Evolutionary conservation across 345 rosid genomes (phyloP).

Genomic region (Pelargonium nanum): DNA sequence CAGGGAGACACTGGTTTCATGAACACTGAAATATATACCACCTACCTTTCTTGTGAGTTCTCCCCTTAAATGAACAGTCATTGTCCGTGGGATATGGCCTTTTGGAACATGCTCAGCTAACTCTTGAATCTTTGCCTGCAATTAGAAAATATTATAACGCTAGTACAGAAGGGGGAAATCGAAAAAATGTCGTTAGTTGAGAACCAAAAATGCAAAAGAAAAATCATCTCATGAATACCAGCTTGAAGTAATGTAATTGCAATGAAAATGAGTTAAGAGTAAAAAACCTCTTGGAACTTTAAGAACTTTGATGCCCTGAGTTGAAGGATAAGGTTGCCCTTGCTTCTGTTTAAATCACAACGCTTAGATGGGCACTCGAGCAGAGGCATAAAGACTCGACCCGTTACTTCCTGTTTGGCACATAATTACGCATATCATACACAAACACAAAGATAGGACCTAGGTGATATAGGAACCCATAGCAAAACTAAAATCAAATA

Average conservation of each 20-base stretch:
- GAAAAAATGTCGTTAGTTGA: neutral
- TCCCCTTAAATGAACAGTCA: slow-evolving; percentile 95
- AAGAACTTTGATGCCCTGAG: slow-evolving; percentile 93
- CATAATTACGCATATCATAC: neutral
- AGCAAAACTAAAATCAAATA: neutral
- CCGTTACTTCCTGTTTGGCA: slow-evolving; percentile 65
- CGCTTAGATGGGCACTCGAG: slow-evolving; percentile 73
- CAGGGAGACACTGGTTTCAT: too few species aligned
- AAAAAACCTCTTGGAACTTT: slow-evolving; percentile 88
- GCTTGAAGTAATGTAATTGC: neutral
- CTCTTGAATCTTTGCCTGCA: slow-evolving; percentile 98
- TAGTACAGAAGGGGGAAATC: neutral
- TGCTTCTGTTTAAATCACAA: slow-evolving; percentile 48
- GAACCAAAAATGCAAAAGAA: neutral
- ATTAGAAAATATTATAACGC: slow-evolving; percentile 4
- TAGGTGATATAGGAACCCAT: neutral
- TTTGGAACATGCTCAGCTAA: slow-evolving; percentile 96
- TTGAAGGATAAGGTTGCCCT: slow-evolving; percentile 92
- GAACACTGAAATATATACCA: slow-evolving; percentile 11
- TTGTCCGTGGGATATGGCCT: slow-evolving; percentile 93
- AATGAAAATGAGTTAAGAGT: slow-evolving; percentile 8
- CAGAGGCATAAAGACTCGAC: slow-evolving; percentile 91
- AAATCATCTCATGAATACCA: neutral
- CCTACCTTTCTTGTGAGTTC: slow-evolving; percentile 93
- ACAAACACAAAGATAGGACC: neutral